These are phyloP conservation scores for Daldinia childiae DNA, from an alignment of 495 filamentous ascomycete species.

Conservation along the genomic window DNA sequence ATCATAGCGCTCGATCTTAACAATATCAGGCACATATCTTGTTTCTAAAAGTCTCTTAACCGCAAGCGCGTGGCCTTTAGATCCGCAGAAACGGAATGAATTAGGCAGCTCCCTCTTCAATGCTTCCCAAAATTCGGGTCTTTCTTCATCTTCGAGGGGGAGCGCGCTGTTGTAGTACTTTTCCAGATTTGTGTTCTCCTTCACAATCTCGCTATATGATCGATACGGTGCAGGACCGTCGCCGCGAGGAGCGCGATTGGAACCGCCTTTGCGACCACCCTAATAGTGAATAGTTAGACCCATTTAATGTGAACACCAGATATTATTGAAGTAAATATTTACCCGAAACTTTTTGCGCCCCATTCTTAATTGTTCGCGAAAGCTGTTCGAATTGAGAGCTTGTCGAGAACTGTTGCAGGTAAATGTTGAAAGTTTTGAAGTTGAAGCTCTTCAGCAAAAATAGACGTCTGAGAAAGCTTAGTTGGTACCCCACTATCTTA, in stretches of 20 bases:
- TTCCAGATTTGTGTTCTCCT: slow-evolving; percentile 80
- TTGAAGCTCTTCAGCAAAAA: slow-evolving; percentile 10
- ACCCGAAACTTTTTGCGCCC: slow-evolving; percentile 45
- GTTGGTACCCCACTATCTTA: slow-evolving; percentile 22
- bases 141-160: slow-evolving; percentile 76
- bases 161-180: slow-evolving; percentile 82
- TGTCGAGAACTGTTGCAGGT: slow-evolving; percentile 5
- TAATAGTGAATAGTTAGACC: slow-evolving; percentile 26
- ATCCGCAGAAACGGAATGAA: slow-evolving; percentile 95
- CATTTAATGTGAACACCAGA: slow-evolving; percentile 1
- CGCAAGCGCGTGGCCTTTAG: slow-evolving; percentile 86
- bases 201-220: slow-evolving; percentile 67
- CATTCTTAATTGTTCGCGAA: slow-evolving; percentile 35
- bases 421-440: slow-evolving; percentile 27
- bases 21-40: slow-evolving; percentile 89
- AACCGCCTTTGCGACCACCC: slow-evolving; percentile 46
- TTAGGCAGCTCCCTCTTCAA: slow-evolving; percentile 87
- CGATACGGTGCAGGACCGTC: slow-evolving; percentile 47
- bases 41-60: slow-evolving; percentile 86
- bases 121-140: slow-evolving; percentile 80
- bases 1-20: slow-evolving; percentile 75
- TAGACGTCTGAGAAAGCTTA: slow-evolving; percentile 9
- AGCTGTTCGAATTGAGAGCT: slow-evolving; percentile 7
- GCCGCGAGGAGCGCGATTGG: slow-evolving; percentile 37
- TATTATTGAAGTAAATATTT: slow-evolving; percentile 14